Evolutionary conservation across 768 basidiomycete species (phyloP).

Genomic region (Boletales sp.): DNA sequence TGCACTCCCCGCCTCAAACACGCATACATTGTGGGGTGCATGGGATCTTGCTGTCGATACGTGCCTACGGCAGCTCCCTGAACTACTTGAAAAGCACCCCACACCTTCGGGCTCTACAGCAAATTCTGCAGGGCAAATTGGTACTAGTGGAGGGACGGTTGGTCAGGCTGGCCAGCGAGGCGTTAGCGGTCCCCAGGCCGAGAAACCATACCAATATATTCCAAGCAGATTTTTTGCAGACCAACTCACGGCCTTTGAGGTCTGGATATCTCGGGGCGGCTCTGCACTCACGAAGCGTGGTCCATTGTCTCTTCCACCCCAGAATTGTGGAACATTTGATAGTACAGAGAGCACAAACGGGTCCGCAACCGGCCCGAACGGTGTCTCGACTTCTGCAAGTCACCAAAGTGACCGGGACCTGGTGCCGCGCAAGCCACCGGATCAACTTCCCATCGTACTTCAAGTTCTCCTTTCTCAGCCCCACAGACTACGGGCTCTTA

Average conservation of each 20-base stretch:
- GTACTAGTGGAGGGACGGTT: slow-evolving; percentile 6
- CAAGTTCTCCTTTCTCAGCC: slow-evolving; percentile 97
- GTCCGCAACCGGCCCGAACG: slow-evolving; percentile 16
- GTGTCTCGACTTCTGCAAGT: neutral
- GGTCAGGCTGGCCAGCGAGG: slow-evolving; percentile 19
- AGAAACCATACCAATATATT: slow-evolving; percentile 66
- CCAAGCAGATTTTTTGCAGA: slow-evolving; percentile 94
- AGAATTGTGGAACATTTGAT: slow-evolving; percentile 33
- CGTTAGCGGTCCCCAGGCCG: slow-evolving; percentile 20
- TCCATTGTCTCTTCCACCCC: slow-evolving; percentile 64
- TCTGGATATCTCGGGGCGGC: slow-evolving; percentile 95
- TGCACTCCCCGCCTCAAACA: slow-evolving; percentile 91
- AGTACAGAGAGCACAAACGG: slow-evolving; percentile 15
- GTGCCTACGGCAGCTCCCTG: slow-evolving; percentile 89
- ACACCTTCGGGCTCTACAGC: slow-evolving; percentile 16
- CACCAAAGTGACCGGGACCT: slow-evolving; percentile 37
- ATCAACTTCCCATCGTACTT: slow-evolving; percentile 95
- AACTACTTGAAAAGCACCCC: slow-evolving; percentile 53
- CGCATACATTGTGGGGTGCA: slow-evolving; percentile 92
- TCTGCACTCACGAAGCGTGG: slow-evolving; percentile 78
- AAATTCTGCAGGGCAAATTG: slow-evolving; percentile 16
- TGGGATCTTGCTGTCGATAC: slow-evolving; percentile 98
- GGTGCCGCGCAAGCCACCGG: slow-evolving; percentile 88
- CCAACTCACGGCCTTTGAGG: slow-evolving; percentile 94
- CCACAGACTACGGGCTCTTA: slow-evolving; percentile 91